These are phyloP conservation scores for Cotoneaster glaucophyllus DNA, from an alignment of 306 rosid genomes.

Conservation along the genomic window DNA sequence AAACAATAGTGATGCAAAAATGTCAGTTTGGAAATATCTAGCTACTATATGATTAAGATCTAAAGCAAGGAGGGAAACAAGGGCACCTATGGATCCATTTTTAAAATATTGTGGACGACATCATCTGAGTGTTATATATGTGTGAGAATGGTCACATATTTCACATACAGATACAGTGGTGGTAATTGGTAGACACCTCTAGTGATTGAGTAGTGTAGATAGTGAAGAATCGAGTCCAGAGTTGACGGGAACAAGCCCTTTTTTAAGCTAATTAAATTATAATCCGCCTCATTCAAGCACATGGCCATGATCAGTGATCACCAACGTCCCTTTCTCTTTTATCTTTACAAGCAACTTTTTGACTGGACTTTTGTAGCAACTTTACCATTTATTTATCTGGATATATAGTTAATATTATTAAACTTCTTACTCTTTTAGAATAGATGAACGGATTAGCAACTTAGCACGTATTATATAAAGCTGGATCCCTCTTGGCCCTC, in stretches of 20 bases:
- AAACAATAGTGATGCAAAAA: no score
- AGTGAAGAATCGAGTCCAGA: not conserved
- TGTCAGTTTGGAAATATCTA: no score
- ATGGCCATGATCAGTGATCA: constrained; percentile 8
- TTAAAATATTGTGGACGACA: not conserved
- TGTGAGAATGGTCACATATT: no score
- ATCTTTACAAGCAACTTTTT: not conserved
- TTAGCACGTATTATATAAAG: not conserved
- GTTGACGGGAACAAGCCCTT: not conserved
- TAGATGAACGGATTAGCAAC: not conserved
- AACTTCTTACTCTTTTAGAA: not conserved
- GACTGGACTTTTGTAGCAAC: not conserved
- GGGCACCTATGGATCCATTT: not conserved
- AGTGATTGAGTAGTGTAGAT: not conserved
- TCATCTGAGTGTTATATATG: not conserved
- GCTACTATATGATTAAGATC: no score
- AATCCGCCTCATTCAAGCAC: constrained; percentile 3
- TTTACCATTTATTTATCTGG: not conserved
- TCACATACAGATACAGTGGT: no score
- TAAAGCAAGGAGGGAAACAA: no score
- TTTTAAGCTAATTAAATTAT: not conserved
- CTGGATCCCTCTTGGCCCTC: not conserved
- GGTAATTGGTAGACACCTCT: not conserved
- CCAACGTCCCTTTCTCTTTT: not conserved
- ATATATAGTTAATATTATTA: not conserved